A percentile compares a stretch with the other conserved stretches of the same genome.
Evolutionary conservation across 169 alveolate species (phyloP).

Genomic region (Plasmodium gaboni): DNA sequence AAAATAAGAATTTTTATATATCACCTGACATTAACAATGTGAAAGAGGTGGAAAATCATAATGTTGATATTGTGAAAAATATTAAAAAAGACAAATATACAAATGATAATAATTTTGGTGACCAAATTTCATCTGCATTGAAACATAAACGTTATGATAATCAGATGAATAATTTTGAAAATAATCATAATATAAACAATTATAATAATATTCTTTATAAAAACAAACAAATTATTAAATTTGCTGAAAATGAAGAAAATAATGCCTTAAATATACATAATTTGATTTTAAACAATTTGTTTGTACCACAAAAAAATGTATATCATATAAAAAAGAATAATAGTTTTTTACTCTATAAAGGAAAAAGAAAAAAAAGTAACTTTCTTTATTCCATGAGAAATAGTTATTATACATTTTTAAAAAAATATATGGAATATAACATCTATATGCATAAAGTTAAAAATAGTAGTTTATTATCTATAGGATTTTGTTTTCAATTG

Average conservation of each 20-base stretch:
- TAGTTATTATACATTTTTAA: constrained; percentile 55
- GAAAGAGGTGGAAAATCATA: not conserved
- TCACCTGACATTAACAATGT: too few relatives aligned
- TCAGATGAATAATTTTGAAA: not conserved
- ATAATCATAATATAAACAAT: not conserved
- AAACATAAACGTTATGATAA: not conserved
- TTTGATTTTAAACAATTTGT: constrained; percentile 57
- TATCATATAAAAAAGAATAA: constrained; percentile 66
- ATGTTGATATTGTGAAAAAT: not conserved
- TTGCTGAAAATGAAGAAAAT: constrained; percentile 17
- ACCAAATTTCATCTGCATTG: too few relatives aligned
- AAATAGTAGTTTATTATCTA: constrained; percentile 38
- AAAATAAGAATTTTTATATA: not conserved
- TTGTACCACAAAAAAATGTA: constrained; percentile 51
- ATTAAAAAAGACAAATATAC: not conserved
- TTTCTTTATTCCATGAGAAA: constrained; percentile 51
- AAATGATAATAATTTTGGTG: constrained; percentile 4
- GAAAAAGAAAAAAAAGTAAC: constrained; percentile 17
- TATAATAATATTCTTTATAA: constrained; percentile 6
- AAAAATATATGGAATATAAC: constrained; percentile 38
- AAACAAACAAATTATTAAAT: constrained; percentile 27
- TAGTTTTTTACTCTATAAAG: constrained; percentile 9
- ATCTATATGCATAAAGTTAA: constrained; percentile 18
- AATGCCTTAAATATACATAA: constrained; percentile 53
- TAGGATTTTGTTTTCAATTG: constrained; percentile 29